phyloP scores from a whole-genome alignment of 2,329 filamentous ascomycete species.

The Colletotrichum lindemuthianum region DNA sequence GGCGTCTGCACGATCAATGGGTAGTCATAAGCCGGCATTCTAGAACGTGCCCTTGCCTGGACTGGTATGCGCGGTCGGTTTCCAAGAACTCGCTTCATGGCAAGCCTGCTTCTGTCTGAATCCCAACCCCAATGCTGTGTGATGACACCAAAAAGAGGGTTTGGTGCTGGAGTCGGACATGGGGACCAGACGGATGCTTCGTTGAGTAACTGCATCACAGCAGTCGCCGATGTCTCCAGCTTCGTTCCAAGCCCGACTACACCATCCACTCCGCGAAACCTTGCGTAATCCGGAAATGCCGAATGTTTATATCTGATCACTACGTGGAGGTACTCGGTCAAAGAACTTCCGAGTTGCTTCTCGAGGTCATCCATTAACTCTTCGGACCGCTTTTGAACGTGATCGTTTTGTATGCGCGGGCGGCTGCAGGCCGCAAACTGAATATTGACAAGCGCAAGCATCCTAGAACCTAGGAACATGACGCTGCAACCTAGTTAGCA shows the following conservation, averaged over 20 bases:
- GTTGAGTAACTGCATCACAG: conserved; percentile 60
- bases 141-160: conserved; percentile 56
- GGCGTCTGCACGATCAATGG: neutral
- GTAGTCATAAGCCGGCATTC: neutral
- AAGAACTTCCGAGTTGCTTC: conserved; percentile 60
- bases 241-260: conserved; percentile 56
- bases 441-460: conserved; percentile 61
- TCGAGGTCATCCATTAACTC: conserved; percentile 69
- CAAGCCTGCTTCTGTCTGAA: conserved; percentile 51
- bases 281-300: conserved; percentile 55
- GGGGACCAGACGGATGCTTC: conserved; percentile 63
- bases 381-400: conserved; percentile 57
- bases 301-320: conserved; percentile 66
- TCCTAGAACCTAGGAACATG: conserved; percentile 54
- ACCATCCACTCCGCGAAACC: conserved; percentile 41
- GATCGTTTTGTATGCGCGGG: conserved; percentile 31
- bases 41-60: conserved; percentile 1
- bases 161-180: conserved; percentile 46
- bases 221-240: conserved; percentile 63
- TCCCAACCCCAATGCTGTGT: conserved; percentile 64
- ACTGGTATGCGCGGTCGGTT: conserved; percentile 26
- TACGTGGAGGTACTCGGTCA: conserved; percentile 61
- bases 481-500: conserved; percentile 44
- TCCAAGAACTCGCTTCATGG: conserved; percentile 48
- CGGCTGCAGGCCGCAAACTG: conserved; percentile 40